A percentile compares a stretch with the other conserved stretches of the same genome.
Conservation (phyloP, 495 filamentous ascomycete species). For the Xylaria telfairii region DNA sequence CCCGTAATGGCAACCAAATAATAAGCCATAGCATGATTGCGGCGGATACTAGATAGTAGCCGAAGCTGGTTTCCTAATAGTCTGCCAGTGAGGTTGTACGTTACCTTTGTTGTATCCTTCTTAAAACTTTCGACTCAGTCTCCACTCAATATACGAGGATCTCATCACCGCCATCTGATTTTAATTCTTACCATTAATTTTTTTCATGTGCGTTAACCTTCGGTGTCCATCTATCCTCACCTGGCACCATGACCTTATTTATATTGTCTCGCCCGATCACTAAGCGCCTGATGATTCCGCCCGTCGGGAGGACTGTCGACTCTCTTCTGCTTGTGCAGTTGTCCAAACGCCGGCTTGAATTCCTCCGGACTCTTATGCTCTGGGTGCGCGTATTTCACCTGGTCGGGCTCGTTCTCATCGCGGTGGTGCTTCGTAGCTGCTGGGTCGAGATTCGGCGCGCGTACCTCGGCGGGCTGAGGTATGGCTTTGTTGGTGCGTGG, state of each 20-base stretch:
- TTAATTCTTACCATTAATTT: no score
- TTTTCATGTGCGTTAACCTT: background rate
- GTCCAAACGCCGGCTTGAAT: constrained; percentile 26
- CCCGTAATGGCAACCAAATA: background rate
- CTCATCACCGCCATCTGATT: no score
- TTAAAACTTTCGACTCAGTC: background rate
- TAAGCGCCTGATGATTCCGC: constrained; percentile 21
- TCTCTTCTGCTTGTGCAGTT: constrained; percentile 24
- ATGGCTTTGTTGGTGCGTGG: background rate
- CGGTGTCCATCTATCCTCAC: background rate
- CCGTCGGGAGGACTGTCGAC: constrained; percentile 27
- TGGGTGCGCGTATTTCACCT: constrained; percentile 18
- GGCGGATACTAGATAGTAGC: background rate
- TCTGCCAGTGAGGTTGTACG: background rate
- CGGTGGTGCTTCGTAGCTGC: background rate
- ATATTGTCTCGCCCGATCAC: constrained; percentile 12
- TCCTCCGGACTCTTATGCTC: constrained; percentile 27
- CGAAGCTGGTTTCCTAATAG: background rate
- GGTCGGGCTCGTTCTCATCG: background rate
- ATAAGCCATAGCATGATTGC: background rate
- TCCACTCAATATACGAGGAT: background rate
- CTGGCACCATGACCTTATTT: background rate
- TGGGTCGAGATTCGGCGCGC: constrained; percentile 19
- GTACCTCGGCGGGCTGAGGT: background rate
- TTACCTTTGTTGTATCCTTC: background rate